Percentiles rank a stretch among this genome's conserved stretches.
Evolutionary conservation across 805 yeast genomes (phyloP).

Genomic region (Kluyveromyces siamensis): DNA sequence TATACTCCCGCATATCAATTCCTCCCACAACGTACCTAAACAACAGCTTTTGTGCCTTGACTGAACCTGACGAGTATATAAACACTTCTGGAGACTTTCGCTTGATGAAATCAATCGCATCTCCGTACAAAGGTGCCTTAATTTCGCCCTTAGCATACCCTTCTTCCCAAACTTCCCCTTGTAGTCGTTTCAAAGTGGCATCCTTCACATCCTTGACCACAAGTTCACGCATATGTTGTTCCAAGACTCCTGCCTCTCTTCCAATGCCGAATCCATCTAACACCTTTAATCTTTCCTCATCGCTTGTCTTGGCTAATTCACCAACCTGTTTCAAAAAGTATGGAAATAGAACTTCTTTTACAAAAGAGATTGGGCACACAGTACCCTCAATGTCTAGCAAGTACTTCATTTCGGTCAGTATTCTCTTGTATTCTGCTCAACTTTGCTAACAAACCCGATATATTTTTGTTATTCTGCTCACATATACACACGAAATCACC

Average conservation of each 20-base stretch:
- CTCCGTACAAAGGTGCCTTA: conserved; percentile 66
- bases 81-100: conserved; percentile 33
- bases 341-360: conserved; percentile 69
- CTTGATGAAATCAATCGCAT: conserved; percentile 59
- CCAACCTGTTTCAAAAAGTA: conserved; percentile 53
- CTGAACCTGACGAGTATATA: conserved; percentile 86
- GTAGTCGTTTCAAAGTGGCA: conserved; percentile 64
- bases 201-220: conserved; percentile 69
- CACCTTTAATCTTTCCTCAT: conserved; percentile 17
- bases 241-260: conserved; percentile 27
- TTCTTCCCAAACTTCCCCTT: conserved; percentile 72
- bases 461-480: no score
- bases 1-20: conserved; percentile 41
- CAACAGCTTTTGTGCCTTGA: conserved; percentile 75
- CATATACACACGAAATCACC: no score
- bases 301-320: conserved; percentile 21
- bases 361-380: conserved; percentile 84
- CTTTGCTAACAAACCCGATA: no score
- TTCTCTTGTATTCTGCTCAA: background rate
- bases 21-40: conserved; percentile 51
- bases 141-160: conserved; percentile 77
- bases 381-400: conserved; percentile 87
- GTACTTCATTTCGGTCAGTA: background rate
- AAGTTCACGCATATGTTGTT: conserved; percentile 43
- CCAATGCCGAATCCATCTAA: conserved; percentile 19